A percentile compares a stretch with the other conserved stretches of the same genome.
Evolutionary conservation across 2,329 filamentous ascomycete species (phyloP).

Genomic region (Rugonectria rugulosa): DNA sequence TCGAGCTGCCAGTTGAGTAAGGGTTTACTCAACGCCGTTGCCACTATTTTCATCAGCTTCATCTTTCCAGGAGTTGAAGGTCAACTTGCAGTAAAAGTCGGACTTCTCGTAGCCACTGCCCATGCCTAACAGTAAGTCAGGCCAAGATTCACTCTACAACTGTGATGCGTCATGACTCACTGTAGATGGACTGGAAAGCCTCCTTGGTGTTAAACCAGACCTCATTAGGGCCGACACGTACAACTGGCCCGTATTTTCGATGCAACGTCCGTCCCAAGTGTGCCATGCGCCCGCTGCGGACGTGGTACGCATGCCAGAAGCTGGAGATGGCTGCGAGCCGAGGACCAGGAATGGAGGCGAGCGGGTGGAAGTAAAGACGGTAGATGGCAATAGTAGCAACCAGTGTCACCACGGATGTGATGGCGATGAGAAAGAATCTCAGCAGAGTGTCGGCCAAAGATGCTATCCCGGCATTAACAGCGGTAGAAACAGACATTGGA

Average conservation of each 20-base stretch:
- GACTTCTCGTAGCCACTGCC: slow-evolving; percentile 59
- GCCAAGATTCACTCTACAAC: neutral
- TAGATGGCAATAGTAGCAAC: slow-evolving; percentile 42
- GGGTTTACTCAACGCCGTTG: slow-evolving; percentile 54
- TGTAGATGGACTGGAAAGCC: slow-evolving; percentile 57
- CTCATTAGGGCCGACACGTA: slow-evolving; percentile 62
- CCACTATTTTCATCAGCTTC: slow-evolving; percentile 43
- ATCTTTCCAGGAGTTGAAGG: neutral
- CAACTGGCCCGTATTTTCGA: slow-evolving; percentile 54
- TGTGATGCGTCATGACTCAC: slow-evolving; percentile 40
- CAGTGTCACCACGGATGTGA: slow-evolving; percentile 21
- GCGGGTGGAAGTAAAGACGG: slow-evolving; percentile 52
- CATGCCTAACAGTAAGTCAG: slow-evolving; percentile 44
- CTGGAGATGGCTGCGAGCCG: slow-evolving; percentile 55
- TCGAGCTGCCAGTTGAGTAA: slow-evolving; percentile 48
- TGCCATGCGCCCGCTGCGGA: slow-evolving; percentile 52
- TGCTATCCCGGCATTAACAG: slow-evolving; percentile 12
- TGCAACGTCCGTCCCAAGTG: slow-evolving; percentile 55
- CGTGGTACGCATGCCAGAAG: slow-evolving; percentile 57
- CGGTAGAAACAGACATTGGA: slow-evolving; percentile 20
- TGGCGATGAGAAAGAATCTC: slow-evolving; percentile 2
- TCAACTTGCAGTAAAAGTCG: slow-evolving; percentile 57
- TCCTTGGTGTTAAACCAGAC: slow-evolving; percentile 60
- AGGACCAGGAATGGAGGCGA: slow-evolving; percentile 56
- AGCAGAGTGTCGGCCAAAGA: neutral